These are phyloP conservation scores for Diplocarpon mali DNA, from an alignment of 2,329 filamentous ascomycete species.

Conservation along the genomic window DNA sequence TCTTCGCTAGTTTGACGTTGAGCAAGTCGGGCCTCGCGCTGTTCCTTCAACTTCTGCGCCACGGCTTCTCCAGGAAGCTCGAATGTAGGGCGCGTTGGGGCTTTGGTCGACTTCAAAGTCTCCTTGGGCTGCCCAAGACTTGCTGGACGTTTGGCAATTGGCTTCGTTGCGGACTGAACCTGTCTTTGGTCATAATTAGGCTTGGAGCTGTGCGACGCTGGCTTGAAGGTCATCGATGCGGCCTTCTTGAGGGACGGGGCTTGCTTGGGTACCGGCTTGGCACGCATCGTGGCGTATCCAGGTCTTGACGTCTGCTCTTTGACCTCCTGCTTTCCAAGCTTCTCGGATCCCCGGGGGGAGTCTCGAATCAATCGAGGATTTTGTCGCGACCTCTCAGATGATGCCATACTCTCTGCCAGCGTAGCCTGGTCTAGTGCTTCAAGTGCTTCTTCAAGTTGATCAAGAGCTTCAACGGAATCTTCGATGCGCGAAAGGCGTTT, in stretches of 20 bases:
- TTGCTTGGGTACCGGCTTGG: conserved; percentile 28
- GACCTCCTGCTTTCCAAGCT: not conserved
- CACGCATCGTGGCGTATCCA: conserved; percentile 32
- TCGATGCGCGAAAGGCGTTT: conserved; percentile 41
- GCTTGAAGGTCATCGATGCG: conserved; percentile 21
- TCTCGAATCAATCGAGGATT: not conserved
- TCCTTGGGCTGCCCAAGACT: conserved; percentile 34
- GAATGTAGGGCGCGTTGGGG: conserved; percentile 43
- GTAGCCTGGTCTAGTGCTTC: conserved; percentile 31
- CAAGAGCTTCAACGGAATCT: conserved; percentile 52
- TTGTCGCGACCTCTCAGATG: conserved; percentile 10
- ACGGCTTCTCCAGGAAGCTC: conserved; percentile 54
- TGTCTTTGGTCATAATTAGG: conserved; percentile 21
- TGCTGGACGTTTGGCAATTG: conserved; percentile 29
- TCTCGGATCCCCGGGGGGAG: not conserved
- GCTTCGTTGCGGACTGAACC: conserved; percentile 17
- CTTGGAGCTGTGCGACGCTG: conserved; percentile 2
- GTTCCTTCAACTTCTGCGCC: conserved; percentile 44
- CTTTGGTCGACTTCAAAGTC: conserved; percentile 41
- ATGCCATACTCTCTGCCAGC: conserved; percentile 17
- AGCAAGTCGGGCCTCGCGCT: conserved; percentile 43
- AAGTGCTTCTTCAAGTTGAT: conserved; percentile 49
- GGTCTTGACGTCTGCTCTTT: conserved; percentile 26
- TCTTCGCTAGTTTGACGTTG: conserved; percentile 29
- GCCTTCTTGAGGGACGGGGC: conserved; percentile 18